Evolutionary conservation across 2,329 filamentous ascomycete genomes (phyloP), one percentile per base, ranked within the genome.

Genomic region (Botrytis pseudocinerea): DNA sequence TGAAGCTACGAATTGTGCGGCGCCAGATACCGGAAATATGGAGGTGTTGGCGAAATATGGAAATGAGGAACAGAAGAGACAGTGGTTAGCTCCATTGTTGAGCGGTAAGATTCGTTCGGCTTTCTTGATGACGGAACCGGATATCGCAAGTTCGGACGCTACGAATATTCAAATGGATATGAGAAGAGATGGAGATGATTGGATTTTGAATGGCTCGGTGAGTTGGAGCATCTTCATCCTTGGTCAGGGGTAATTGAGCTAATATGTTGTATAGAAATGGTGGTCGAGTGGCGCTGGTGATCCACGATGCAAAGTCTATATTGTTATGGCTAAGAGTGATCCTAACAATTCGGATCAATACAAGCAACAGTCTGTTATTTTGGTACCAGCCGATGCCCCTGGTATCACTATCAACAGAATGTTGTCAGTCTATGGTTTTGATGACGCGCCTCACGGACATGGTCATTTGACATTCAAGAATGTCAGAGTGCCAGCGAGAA

Each of bases 401-500:
- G 96, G 96, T 73, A 92, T 98, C 80, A 97, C 90, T n/a, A 91
- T 98, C 78, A 89, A 97, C 83, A 91, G 96, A 78, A 97, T 98
- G 93, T 86, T 99, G 72, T 92, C 88, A 69, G 95, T 98, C 76
- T 97, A 97, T 83, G 96, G 96, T 73, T 98, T 94, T 84, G 96
- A 98, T 82, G 96, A 99, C 79, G 96, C 96, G n/a, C 96, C 96
- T 3, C 96, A 99, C 82, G 96, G 96, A 72, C 96, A 99, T 84
- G 96, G 94, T 62, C 95, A 99, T 83, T 90, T 99, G 81, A 89
- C 86, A 51, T 98, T 99, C 84, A 87, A 91, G 74, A 92, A 98
- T 81, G 96, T 98, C 75, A 92, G 95, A 74, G 93, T 99, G 0
- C 95, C 95, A 12, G 90, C 87, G 46, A 85, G 86, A 79, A 96